Conservation (phyloP, 495 filamentous ascomycete species). For the Opeltia flavorubescens region DNA sequence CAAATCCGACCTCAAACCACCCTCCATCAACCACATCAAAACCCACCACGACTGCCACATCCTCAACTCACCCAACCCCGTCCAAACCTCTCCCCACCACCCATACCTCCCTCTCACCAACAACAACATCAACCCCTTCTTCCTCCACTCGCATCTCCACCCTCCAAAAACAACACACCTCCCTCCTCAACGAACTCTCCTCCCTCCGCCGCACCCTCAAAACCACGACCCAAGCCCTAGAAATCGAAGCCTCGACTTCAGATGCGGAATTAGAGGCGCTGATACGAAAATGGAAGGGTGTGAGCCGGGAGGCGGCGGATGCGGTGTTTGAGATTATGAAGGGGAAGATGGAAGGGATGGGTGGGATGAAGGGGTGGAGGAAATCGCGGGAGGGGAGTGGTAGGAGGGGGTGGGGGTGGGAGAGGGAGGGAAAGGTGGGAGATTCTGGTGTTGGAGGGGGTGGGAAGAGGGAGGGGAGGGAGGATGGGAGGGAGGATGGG, state of each 20-base stretch:
- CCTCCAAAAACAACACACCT: slow-evolving; percentile 23
- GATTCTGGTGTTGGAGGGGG: slow-evolving; percentile 11
- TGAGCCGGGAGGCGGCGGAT: slow-evolving; percentile 37
- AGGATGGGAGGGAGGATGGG: background rate
- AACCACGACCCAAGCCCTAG: slow-evolving; percentile 33
- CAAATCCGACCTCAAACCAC: slow-evolving; percentile 3
- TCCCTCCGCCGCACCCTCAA: slow-evolving; percentile 29
- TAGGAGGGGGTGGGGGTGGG: too few relatives aligned
- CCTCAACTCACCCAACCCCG: background rate
- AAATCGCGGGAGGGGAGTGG: slow-evolving; percentile 29
- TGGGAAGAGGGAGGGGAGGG: slow-evolving; percentile 4
- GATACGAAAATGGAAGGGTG: slow-evolving; percentile 32
- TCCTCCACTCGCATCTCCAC: slow-evolving; percentile 1
- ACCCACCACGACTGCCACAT: background rate
- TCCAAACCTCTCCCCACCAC: background rate
- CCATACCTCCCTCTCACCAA: slow-evolving; percentile 3
- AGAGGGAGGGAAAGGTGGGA: slow-evolving; percentile 21
- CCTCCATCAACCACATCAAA: slow-evolving; percentile 5
- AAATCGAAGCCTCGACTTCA: slow-evolving; percentile 29
- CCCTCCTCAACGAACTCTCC: slow-evolving; percentile 22
- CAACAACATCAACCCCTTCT: background rate
- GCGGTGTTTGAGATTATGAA: slow-evolving; percentile 31
- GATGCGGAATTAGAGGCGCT: slow-evolving; percentile 34
- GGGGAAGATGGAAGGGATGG: slow-evolving; percentile 35
- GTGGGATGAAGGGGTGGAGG: slow-evolving; percentile 41